Conservation (phyloP, 2,329 filamentous ascomycete genomes). For the Stagonosporopsis vannaccii region DNA sequence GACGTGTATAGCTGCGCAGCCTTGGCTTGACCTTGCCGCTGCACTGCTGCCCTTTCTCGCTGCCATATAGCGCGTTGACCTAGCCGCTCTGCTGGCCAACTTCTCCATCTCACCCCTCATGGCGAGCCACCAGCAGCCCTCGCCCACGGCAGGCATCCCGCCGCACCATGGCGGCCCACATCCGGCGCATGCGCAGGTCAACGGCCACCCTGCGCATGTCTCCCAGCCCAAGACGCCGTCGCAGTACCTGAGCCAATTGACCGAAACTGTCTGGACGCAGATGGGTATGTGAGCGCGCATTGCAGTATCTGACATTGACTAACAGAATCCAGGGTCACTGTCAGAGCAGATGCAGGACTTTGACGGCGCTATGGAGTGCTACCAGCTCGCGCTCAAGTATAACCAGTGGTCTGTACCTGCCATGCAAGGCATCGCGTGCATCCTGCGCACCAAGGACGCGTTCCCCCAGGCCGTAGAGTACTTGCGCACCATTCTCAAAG, state of each 20-base stretch:
- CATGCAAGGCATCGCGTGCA: slow-evolving; percentile 93
- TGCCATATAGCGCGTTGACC: slow-evolving; percentile 16
- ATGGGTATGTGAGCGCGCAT: slow-evolving; percentile 70
- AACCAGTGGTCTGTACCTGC: slow-evolving; percentile 89
- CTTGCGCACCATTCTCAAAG: slow-evolving; percentile 85
- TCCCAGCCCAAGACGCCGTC: slow-evolving; percentile 69
- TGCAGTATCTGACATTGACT: slow-evolving; percentile 27
- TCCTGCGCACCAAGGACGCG: slow-evolving; percentile 89
- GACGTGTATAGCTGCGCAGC: not conserved
- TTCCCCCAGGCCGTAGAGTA: slow-evolving; percentile 95
- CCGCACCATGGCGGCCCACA: slow-evolving; percentile 72
- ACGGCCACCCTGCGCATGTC: slow-evolving; percentile 62
- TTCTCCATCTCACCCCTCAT: slow-evolving; percentile 52
- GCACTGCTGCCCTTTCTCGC: slow-evolving; percentile 16
- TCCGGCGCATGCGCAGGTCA: slow-evolving; percentile 65
- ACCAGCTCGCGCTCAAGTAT: slow-evolving; percentile 86
- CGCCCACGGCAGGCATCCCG: slow-evolving; percentile 77
- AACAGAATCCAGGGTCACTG: slow-evolving; percentile 69
- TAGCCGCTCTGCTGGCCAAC: slow-evolving; percentile 5
- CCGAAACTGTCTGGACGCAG: slow-evolving; percentile 90
- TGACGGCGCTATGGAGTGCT: slow-evolving; percentile 88
- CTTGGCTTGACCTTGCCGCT: not conserved
- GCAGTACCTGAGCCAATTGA: slow-evolving; percentile 78
- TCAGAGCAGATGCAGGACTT: slow-evolving; percentile 87
- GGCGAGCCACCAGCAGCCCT: slow-evolving; percentile 78